Evolutionary conservation across 805 yeast species (phyloP), one percentile per base, ranked within the genome.

Genomic region (Lachancea cidri): DNA sequence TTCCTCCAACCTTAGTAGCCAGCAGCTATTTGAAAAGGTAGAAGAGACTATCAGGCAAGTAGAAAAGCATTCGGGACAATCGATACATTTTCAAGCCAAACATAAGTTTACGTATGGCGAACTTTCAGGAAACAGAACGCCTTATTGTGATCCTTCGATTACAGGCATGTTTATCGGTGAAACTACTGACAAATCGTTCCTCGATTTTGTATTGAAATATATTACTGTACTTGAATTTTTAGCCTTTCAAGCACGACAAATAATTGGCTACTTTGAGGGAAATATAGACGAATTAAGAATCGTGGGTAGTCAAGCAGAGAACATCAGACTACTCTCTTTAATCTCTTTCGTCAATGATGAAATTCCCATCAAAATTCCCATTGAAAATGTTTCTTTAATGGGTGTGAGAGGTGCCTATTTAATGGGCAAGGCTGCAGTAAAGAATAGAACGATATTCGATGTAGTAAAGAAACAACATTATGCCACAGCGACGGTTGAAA

Each of bases 101-200:
- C 52, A 69, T 42, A 65, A 64, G 57, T 65, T 73, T 41, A 66
- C 68, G 40, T 76, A 75, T 48, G 83, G 83, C 1, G 82, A 78
- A 52, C 66, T 73, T 16, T 64, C 68, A 36, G 84, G 84, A 1
- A 79, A 77, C 50, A 65, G 84, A 52, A 72, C 79, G 5, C 83
- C 83, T 0, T 73, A 61, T 46, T 72, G 68, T 39, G 76, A 76
- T 49, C 66, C 74, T 8, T 36, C 56, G 2, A 67, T 78, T 73
- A 61, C 71, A 39, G 79, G 79, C 27, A 60, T 68, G 36, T 58
- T 65, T 33, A 70, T 76, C 7, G 81, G 79, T 13, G 79, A 76
- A 25, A 56, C 68, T 25, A 55, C 62, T 5, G 70, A 67, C 22
- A 41, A 47, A 3, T 58, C 69, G 2, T 15, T 65, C 6, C 45